phyloP scores from a whole-genome alignment of 2,329 filamentous ascomycete species.

The Drechslera avenae region DNA sequence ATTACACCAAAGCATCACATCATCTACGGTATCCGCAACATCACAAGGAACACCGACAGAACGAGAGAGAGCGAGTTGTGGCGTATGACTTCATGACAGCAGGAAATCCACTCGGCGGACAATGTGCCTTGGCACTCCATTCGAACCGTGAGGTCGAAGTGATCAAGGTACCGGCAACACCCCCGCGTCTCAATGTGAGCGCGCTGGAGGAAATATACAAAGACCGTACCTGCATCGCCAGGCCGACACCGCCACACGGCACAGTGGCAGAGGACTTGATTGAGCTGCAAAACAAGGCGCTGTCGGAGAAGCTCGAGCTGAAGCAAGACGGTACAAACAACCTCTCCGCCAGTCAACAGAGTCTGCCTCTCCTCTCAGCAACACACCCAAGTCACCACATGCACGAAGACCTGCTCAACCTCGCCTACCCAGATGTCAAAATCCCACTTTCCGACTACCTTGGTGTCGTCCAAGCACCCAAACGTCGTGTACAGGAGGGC shows the following conservation, averaged over 20 bases:
- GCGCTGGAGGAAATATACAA: constrained; percentile 52
- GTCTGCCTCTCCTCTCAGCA: constrained; percentile 33
- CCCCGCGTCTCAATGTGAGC: constrained; percentile 51
- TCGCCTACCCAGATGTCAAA: constrained; percentile 44
- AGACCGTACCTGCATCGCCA: constrained; percentile 38
- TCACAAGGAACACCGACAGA: constrained; percentile 50
- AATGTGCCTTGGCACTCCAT: constrained; percentile 59
- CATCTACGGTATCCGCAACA: constrained; percentile 53
- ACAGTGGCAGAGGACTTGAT: constrained; percentile 44
- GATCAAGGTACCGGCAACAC: constrained; percentile 53
- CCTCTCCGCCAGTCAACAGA: constrained; percentile 37
- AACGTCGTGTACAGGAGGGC: constrained; percentile 62
- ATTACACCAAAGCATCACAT: constrained; percentile 53
- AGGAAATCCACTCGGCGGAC: constrained; percentile 51
- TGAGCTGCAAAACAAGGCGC: constrained; percentile 37
- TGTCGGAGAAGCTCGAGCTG: constrained; percentile 36
- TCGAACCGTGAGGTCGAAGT: constrained; percentile 59
- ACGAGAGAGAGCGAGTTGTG: constrained; percentile 58
- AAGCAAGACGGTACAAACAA: constrained; percentile 28
- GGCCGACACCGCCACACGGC: constrained; percentile 36
- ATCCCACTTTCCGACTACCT: constrained; percentile 43
- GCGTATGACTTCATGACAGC: constrained; percentile 66
- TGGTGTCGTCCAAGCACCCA: constrained; percentile 49
- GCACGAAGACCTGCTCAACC: constrained; percentile 45
- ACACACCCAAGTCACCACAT: constrained; percentile 40